phyloP scores from a whole-genome alignment of 176 grass and related monocot genomes.

The Areca catechu region DNA sequence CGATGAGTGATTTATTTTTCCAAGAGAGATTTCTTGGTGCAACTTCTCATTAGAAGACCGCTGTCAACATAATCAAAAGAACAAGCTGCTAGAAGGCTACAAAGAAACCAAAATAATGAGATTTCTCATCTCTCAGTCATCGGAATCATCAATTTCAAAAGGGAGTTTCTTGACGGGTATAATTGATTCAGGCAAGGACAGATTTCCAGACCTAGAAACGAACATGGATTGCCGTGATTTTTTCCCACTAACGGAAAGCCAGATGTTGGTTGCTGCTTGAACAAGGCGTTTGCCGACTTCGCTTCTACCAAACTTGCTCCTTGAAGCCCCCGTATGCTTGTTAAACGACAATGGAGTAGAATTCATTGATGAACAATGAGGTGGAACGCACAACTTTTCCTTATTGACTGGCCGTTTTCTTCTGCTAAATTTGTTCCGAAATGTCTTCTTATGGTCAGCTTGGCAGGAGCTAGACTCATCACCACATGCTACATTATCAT shows the following conservation, averaged over 20 bases:
- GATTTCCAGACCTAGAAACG: background rate
- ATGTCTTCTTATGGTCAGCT: background rate
- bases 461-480: background rate
- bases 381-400: background rate
- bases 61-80: no score
- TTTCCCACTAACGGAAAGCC: background rate
- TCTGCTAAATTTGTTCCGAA: background rate
- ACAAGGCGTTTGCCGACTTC: slow-evolving; percentile 12
- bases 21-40: no score
- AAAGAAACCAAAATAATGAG: no score
- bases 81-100: no score
- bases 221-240: background rate
- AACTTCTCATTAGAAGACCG: no score
- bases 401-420: background rate
- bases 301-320: background rate
- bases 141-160: no score
- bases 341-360: background rate
- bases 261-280: slow-evolving; percentile 8
- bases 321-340: background rate
- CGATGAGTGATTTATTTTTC: no score
- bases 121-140: no score
- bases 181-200: background rate
- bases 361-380: background rate
- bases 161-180: no score
- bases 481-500: no score